Base-by-base conservation (phyloP, 2,329 filamentous ascomycete genomes). In the Ophiocordyceps sinensis region DNA sequence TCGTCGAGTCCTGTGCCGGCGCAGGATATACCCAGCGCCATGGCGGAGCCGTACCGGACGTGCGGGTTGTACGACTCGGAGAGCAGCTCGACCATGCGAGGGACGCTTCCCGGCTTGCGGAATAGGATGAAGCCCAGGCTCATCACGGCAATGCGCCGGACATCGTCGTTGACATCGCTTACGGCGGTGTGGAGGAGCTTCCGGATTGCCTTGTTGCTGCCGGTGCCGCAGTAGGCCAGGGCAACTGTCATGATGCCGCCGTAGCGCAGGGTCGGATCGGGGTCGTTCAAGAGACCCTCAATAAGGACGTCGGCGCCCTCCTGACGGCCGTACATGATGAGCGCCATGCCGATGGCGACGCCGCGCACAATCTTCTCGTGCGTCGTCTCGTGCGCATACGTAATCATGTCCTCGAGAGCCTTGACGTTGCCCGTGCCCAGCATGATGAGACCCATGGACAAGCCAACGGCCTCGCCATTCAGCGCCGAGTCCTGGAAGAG, bases 201-300 rank as follows among this genome's bases (percentile, higher is more conserved):
- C 41, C 93, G 82, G 39, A 98, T 91, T 21, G 93, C 91, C 71
- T 96, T 96, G 72, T 98, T 98, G 74, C 88, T 95, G 49, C 89
- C 85, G 34, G 85, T 95, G 43, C 91, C 91, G 57, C 89, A 95
- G 67, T 98, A 98, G 15, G 91, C 91, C 58, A 98, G 71, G 40
- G 91, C 91, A 43, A 98, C 85, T n/a, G 91, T 94, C 78, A 98
- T 86, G 61, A 98, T 94, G 68, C 91, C 91, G 59, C 91, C 91
- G 52, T 98, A 98, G 50, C 91, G 79, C 45, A 98, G 71, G 8
- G 86, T 89, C 50, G 91, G 86, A 57, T 98, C 89, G 1, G 91
- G 85, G 52, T 98, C 91, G 48, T 86, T 87, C 30, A 98, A 73
- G 2, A 98, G 78, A 38, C 85, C 87, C 56, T 94, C 89, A 49